phyloP scores from a whole-genome alignment of 169 alveolate species.

The Eimeria sp. region DNA sequence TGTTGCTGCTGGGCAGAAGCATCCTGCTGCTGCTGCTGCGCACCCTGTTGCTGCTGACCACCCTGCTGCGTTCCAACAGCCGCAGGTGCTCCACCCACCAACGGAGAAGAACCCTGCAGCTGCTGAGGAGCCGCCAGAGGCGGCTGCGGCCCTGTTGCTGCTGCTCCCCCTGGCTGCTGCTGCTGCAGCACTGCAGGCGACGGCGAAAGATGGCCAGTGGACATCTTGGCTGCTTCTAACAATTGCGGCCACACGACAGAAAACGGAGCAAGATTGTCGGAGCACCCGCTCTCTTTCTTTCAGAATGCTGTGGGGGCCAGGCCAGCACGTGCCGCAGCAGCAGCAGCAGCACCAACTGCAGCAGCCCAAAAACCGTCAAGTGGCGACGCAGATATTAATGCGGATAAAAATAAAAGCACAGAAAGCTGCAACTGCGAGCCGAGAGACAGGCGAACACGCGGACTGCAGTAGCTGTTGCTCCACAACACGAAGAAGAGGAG shows the following conservation, averaged over 20 bases:
- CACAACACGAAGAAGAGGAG: background rate
- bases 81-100: background rate
- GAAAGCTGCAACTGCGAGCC: background rate
- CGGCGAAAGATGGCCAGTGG: background rate
- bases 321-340: background rate
- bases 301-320: background rate
- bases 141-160: background rate
- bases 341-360: constrained; percentile 9
- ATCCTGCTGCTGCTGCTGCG: background rate
- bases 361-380: background rate
- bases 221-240: background rate
- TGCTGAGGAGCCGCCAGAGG: background rate
- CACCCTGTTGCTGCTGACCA: background rate
- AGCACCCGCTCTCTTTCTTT: no score
- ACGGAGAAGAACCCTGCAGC: background rate
- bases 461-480: background rate
- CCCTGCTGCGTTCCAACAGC: background rate
- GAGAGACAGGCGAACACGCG: background rate
- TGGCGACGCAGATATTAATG: background rate
- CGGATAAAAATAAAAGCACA: no score
- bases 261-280: background rate
- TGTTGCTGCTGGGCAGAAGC: background rate
- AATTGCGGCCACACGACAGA: background rate
- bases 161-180: background rate
- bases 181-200: background rate